phyloP scores from a whole-genome alignment of 108 stramenopile species.

The Cyclotella distinguenda region DNA sequence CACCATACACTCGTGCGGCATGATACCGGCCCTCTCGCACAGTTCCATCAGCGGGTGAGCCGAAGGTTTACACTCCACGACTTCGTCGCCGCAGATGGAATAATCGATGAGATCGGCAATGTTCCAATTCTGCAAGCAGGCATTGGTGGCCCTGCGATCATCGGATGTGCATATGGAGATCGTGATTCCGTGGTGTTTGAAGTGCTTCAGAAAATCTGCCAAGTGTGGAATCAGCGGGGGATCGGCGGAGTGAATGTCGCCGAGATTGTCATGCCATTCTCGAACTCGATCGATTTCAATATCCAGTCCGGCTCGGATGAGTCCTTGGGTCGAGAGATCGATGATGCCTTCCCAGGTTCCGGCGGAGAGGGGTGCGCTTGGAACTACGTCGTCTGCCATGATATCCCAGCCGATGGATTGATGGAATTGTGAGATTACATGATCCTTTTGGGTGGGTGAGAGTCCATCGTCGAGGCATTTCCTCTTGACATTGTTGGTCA shows the following conservation, averaged over 20 bases:
- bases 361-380: slow-evolving; percentile 49
- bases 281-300: slow-evolving; percentile 20
- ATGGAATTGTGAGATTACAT: slow-evolving; percentile 35
- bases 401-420: slow-evolving; percentile 51
- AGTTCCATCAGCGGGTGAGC: slow-evolving; percentile 42
- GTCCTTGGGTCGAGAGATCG: slow-evolving; percentile 8
- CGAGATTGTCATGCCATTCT: slow-evolving; percentile 56
- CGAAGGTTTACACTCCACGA: slow-evolving; percentile 44
- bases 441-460: slow-evolving; percentile 4
- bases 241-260: slow-evolving; percentile 52
- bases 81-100: slow-evolving; percentile 58
- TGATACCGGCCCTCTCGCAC: slow-evolving; percentile 31
- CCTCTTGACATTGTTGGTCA: slow-evolving; percentile 30
- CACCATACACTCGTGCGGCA: slow-evolving; percentile 50
- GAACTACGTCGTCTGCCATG: slow-evolving; percentile 28
- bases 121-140: slow-evolving; percentile 45
- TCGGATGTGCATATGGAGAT: slow-evolving; percentile 62
- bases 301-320: slow-evolving; percentile 10
- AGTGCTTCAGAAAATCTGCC: slow-evolving; percentile 32
- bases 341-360: slow-evolving; percentile 56
- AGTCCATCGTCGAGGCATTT: slow-evolving; percentile 5
- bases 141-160: slow-evolving; percentile 47
- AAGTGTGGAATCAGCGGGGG: slow-evolving; percentile 47
- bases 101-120: slow-evolving; percentile 40
- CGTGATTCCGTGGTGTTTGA: slow-evolving; percentile 28